Base-by-base conservation (phyloP, 176 grass and related monocot genomes). In the Rhipidocladum racemiflorum region DNA sequence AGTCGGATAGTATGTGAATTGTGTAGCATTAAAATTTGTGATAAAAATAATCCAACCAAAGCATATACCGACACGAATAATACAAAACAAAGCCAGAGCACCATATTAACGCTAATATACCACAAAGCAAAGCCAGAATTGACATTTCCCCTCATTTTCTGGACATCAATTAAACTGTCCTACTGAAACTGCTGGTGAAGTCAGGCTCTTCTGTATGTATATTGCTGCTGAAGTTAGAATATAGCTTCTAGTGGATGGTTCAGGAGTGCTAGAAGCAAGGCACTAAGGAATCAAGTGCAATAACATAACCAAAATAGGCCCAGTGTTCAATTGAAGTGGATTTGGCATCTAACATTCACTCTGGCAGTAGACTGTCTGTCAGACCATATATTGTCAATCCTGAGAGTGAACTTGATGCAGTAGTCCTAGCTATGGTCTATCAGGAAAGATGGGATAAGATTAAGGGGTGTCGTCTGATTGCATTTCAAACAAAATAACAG, bases 61-160 rank as follows among this genome's bases (percentile, higher is more conserved):
- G n/a, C n/a, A n/a, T n/a, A n/a, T n/a, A n/a, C n/a, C n/a, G n/a
- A n/a, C n/a, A n/a, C n/a, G n/a, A n/a, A n/a, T n/a, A n/a, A n/a
- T n/a, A n/a, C n/a, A n/a, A n/a, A n/a, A n/a, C n/a, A n/a, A n/a
- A n/a, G n/a, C n/a, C 39, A 39, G 6, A n/a, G 11, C 27, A 46
- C 17, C 62, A 68, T 67, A 57, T 59, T 65, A 61, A 29, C 16
- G 3, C 56, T 27, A 77, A 57, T 21, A 16, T 0, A 56, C n/a
- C 18, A 65, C 49, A 68, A 83, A 83, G 12, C 27, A 43, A 84
- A 72, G 49, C 32, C 4, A 67, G 23, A 79, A 57, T 49, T 35
- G n/a, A 18, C 0, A 59, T 49, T 65, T 40, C 46, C 70, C 65
- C 46, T 77, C 36, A 72, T 63, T 44, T 77, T 61, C 28, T 68